Evolutionary conservation across 306 rosid species (phyloP), one percentile per base, ranked within the genome.

Genomic region (Prunus armeniaca): DNA sequence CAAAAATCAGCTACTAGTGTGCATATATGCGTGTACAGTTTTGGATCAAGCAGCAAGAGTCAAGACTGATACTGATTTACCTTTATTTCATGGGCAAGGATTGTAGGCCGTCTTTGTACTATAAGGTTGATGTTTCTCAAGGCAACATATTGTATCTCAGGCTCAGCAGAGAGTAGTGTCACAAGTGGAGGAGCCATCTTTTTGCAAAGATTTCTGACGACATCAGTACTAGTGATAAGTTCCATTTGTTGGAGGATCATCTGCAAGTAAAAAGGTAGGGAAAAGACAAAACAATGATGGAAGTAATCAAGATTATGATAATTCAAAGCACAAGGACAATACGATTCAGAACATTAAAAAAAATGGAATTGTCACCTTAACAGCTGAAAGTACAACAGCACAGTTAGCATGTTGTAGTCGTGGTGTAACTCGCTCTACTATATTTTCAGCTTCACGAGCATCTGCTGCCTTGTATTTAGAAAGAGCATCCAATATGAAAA

Each of bases 161-260:
- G 98, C 88, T 96, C 99, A 76, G 99, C 97, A 47, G 99, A 92
- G 62, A 96, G 93, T 80, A 96, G 78, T 63, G 99, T 96, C 85
- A 96, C 99, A 30, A 96, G 99, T 70, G 99, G 99, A 82, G 99
- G 99, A 78, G 99, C 99, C 99, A 96, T 96, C 87, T 96, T 96
- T 90, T 96, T 96, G 86, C 99, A 96, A 79, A 96, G 99, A 89
- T 92, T 96, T 81, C 99, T 91, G 73, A 96, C 93, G 25, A 96
- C 93, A 75, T 96, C 99, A 69, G 99, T 88, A 82, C 99, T 92
- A 67, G 93, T 87, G 73, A 96, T 96, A 78, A 92, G 97, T 86
- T 96, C 99, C 99, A 96, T 92, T 91, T 92, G 99, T 85, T 92
- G 99, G 84, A 96, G 97, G 82, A 96, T 96, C 99, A 96, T 96